Percentiles rank a stretch among this genome's conserved stretches.
Conservation (phyloP, 1,139 yeast genomes). For the Yamadazyma triangularis region DNA sequence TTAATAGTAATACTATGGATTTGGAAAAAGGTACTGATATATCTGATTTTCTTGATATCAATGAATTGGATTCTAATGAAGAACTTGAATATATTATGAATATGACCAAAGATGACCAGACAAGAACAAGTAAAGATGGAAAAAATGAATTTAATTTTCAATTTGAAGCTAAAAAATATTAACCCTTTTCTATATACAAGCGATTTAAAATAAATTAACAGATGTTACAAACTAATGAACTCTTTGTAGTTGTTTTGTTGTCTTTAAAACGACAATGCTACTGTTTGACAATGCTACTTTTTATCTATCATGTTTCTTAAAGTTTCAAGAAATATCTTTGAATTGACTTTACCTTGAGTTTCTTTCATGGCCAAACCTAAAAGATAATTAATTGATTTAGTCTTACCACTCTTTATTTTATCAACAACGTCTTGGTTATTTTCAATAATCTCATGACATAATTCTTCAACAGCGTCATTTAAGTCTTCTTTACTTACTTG, state of each 20-base stretch:
- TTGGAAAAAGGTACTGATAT: slow-evolving; percentile 1
- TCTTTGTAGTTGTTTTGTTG: no score
- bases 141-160: neutral
- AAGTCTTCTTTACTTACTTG: slow-evolving; percentile 23
- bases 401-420: slow-evolving; percentile 55
- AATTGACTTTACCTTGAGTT: slow-evolving; percentile 63
- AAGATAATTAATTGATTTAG: slow-evolving; percentile 64
- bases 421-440: slow-evolving; percentile 55
- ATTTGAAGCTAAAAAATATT: neutral
- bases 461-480: slow-evolving; percentile 40
- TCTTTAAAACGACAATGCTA: no score
- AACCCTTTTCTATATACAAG: no score
- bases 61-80: slow-evolving; percentile 6
- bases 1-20: slow-evolving; percentile 1
- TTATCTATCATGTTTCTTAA: no score
- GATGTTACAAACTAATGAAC: no score
- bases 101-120: slow-evolving; percentile 6
- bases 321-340: slow-evolving; percentile 42
- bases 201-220: no score
- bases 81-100: slow-evolving; percentile 12
- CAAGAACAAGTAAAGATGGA: neutral
- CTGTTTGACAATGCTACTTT: no score
- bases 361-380: slow-evolving; percentile 83
- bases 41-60: slow-evolving; percentile 1
- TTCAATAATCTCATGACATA: slow-evolving; percentile 51